Conservation (phyloP, 2,329 filamentous ascomycete species). For the Zalaria obscura region DNA sequence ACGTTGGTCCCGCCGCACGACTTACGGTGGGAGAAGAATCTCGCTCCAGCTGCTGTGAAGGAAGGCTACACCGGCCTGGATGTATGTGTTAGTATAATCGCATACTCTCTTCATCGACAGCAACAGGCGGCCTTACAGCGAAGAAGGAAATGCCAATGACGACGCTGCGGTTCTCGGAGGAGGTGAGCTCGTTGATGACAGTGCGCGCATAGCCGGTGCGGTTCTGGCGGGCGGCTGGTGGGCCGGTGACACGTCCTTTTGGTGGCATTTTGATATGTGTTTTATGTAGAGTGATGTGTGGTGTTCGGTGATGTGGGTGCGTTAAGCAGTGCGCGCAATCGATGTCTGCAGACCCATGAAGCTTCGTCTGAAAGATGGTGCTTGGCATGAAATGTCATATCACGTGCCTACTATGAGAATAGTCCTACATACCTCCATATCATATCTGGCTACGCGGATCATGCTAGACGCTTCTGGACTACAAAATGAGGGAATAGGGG, state of each 20-base stretch:
- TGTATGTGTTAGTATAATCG: neutral
- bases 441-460: no score
- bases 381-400: no score
- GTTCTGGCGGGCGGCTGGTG: neutral
- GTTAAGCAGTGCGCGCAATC: no score
- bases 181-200: slow-evolving; percentile 26
- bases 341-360: no score
- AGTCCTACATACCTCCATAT: no score
- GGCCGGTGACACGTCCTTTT: neutral
- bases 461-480: no score
- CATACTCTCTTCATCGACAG: neutral
- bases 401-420: no score
- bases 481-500: no score
- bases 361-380: no score
- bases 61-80: slow-evolving; percentile 36
- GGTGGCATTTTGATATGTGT: neutral
- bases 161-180: slow-evolving; percentile 34
- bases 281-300: no score
- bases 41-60: slow-evolving; percentile 39
- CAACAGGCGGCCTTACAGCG: slow-evolving; percentile 28
- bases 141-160: slow-evolving; percentile 35
- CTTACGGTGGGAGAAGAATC: slow-evolving; percentile 34
- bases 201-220: slow-evolving; percentile 21
- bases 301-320: no score
- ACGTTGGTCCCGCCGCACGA: neutral